phyloP scores from a whole-genome alignment of 2,329 filamentous ascomycete genomes.

The Ophiostoma australiae region DNA sequence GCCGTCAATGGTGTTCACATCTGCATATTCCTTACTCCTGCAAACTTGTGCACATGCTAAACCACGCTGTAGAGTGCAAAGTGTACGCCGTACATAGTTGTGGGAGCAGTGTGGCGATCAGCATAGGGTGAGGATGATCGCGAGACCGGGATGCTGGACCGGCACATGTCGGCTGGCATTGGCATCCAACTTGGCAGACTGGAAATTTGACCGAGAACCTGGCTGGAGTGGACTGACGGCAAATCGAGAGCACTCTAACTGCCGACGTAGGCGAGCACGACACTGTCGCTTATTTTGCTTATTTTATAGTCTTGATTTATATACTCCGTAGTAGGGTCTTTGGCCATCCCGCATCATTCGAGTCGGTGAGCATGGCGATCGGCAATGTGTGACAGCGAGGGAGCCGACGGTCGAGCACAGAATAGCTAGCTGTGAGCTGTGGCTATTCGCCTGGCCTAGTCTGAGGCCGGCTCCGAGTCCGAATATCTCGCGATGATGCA shows the following conservation, averaged over 20 bases:
- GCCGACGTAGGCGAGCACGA: background rate
- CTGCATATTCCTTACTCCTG: background rate
- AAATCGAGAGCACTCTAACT: background rate
- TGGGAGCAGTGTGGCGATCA: background rate
- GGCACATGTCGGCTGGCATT: background rate
- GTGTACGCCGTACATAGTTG: background rate
- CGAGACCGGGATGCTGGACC: background rate
- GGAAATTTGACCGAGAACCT: background rate
- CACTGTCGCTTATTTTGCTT: background rate
- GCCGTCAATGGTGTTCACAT: no score
- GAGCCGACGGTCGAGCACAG: no score
- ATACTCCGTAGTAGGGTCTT: no score
- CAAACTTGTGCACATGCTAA: background rate
- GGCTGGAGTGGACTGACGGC: background rate
- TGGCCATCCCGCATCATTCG: background rate
- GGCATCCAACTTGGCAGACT: background rate
- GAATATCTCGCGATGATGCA: no score
- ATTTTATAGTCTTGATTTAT: no score
- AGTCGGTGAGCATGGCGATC: background rate
- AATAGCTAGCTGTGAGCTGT: no score
- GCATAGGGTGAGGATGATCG: background rate
- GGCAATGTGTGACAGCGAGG: no score
- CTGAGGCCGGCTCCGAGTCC: no score
- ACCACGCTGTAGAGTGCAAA: background rate
- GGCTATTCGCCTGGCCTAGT: no score